phyloP scores from a whole-genome alignment of 2,329 filamentous ascomycete genomes.

The Apiospora rasikravindrae region DNA sequence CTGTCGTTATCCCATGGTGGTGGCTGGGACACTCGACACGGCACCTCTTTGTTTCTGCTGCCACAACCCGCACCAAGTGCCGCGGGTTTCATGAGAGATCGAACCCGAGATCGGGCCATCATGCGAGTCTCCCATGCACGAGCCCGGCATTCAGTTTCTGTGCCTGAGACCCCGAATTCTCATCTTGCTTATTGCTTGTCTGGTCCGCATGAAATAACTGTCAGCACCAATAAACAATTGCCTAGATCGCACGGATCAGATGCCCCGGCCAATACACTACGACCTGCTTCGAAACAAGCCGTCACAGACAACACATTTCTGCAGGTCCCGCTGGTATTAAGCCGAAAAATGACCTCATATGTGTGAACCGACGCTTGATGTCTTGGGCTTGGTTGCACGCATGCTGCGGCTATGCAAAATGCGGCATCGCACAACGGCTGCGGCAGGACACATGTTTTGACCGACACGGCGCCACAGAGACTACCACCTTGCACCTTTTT shows the following conservation, averaged over 20 bases:
- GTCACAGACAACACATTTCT: slow-evolving; percentile 6
- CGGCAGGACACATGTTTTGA: neutral
- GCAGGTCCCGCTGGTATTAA: neutral
- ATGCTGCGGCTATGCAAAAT: neutral
- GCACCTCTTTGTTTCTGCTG: neutral
- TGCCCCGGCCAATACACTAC: neutral
- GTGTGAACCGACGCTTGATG: neutral
- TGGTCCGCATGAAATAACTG: slow-evolving; percentile 16
- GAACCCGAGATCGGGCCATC: slow-evolving; percentile 14
- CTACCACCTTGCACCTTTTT: neutral
- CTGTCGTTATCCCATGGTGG: neutral
- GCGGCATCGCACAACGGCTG: neutral
- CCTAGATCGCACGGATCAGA: neutral
- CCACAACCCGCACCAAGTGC: slow-evolving; percentile 5
- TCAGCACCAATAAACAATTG: slow-evolving; percentile 5
- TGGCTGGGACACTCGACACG: neutral
- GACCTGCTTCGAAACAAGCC: slow-evolving; percentile 9
- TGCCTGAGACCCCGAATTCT: slow-evolving; percentile 11
- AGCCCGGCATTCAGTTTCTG: slow-evolving; percentile 8
- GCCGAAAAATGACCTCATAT: slow-evolving; percentile 9
- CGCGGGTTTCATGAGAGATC: slow-evolving; percentile 4
- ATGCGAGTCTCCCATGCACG: slow-evolving; percentile 12
- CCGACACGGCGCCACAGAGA: neutral
- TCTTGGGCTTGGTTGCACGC: neutral
- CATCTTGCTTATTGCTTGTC: slow-evolving; percentile 1